Evolutionary conservation across 345 rosid species (phyloP).

Genomic region (Eucalyptus curtisii): DNA sequence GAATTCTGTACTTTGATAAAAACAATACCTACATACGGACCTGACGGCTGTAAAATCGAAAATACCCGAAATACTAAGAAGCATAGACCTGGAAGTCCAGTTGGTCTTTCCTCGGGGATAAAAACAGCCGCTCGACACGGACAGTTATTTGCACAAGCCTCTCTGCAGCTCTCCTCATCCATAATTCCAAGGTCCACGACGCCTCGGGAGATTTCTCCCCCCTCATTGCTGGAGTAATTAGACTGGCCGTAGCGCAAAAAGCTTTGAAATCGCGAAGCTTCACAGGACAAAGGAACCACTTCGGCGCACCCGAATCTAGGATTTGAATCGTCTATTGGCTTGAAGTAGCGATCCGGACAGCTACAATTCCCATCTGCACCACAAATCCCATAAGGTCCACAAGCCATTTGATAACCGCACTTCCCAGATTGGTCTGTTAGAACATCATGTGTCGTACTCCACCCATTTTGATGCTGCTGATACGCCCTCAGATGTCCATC

Average conservation of each 20-base stretch:
- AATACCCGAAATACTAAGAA: not conserved
- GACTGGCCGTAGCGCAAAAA: not conserved
- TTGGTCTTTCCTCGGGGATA: no score
- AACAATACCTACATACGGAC: no score
- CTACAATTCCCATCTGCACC: not conserved
- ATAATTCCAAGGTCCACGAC: no score
- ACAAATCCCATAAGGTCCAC: not conserved
- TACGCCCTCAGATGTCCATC: slow-evolving; percentile 14
- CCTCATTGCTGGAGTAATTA: no score
- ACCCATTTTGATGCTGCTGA: not conserved
- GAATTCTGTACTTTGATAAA: not conserved
- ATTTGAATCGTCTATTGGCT: not conserved
- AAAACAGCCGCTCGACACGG: no score
- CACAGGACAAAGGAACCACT: not conserved
- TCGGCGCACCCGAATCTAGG: not conserved
- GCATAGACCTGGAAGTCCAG: not conserved
- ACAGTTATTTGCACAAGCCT: no score
- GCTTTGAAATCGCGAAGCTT: not conserved
- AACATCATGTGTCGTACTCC: not conserved
- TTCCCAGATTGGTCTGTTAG: not conserved
- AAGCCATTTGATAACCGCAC: not conserved
- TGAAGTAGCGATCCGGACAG: not conserved
- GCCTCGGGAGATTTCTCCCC: no score
- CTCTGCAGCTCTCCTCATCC: no score
- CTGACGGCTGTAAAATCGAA: no score